Evolutionary conservation across 176 grass and related monocot genomes (phyloP), one percentile per base, ranked within the genome.

Genomic region (Rhynchospora pubera): DNA sequence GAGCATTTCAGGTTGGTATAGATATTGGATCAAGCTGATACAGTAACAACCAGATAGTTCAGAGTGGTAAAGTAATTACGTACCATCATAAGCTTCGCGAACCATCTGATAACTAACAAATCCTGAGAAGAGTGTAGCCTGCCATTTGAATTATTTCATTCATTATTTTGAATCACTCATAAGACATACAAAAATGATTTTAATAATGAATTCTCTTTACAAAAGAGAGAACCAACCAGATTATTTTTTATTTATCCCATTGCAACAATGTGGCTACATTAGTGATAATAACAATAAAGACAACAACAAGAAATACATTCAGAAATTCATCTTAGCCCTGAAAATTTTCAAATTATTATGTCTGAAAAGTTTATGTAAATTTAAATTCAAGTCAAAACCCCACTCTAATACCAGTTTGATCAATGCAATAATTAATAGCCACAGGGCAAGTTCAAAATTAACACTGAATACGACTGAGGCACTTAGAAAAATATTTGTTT

Each of bases 81-180:
- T 66, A 82, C 92, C 89, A 87, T 93, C 87, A 79, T 98, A 98
- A 78, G 96, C 92, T 88, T 94, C 90, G 39, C 82, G 87, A 15
- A 98, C 96, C 71, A 88, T 94, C 78, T 98, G 87, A 77, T 98
- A 98, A 85, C 90, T 94, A 34, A 98, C 92, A 26, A 90, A 98
- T 53, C 92, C 96, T 67, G 96, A 98, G 90, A 98, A 98, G 57
- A 98, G 90, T 64, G 96, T 98, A 82, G 85, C 83, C 92, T 98
- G 85, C 83, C 93, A 83, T 66, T 21, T 47, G 59, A 87, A 91
- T 74, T 28, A 34, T 77, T 30, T 77, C 16, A 77, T 77, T 77
- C 22, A 45, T 56, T 77, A 55, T 55, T 76, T 56, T 6, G 24
- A 77, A 77, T 77, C 55, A 21, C 56, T 77, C 26, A 77, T 32